Conservation (phyloP, 345 rosid genomes). For the Salix udensis region DNA sequence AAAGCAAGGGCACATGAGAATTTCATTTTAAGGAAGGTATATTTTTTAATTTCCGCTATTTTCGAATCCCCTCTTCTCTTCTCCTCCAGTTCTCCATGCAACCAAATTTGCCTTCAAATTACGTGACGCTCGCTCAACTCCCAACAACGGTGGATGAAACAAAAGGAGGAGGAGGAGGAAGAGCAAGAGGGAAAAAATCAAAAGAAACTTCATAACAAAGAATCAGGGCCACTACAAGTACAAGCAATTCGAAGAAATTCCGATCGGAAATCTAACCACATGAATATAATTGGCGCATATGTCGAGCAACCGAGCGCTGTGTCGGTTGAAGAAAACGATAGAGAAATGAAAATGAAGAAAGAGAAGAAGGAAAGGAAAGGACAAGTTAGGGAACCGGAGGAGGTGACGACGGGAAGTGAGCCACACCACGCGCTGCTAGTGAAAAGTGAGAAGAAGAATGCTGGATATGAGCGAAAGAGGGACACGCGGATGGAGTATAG, state of each 20-base stretch:
- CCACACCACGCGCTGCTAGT: not conserved
- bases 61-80: not conserved
- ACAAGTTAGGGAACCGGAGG: not conserved
- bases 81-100: not conserved
- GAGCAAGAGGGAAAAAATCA: not conserved
- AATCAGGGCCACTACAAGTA: not conserved
- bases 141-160: slow-evolving; percentile 19
- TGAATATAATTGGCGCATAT: not conserved
- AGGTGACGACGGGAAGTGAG: not conserved
- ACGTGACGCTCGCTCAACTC: slow-evolving; percentile 26
- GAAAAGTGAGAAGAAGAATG: slow-evolving; percentile 5
- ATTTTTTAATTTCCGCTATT: too few relatives aligned
- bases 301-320: not conserved
- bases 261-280: not conserved
- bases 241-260: not conserved
- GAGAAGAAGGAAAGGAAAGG: not conserved
- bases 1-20: too few relatives aligned
- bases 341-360: not conserved
- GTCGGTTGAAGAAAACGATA: not conserved
- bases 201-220: not conserved
- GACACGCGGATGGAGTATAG: not conserved
- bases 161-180: not conserved
- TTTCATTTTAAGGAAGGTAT: too few relatives aligned
- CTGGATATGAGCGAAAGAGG: not conserved
- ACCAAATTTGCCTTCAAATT: slow-evolving; percentile 19